A percentile compares a stretch with the other conserved stretches of the same genome.
These are phyloP conservation scores for Papilionanthe hybrid DNA, from an alignment of 116 monocot genomes.

Conservation along the genomic window DNA sequence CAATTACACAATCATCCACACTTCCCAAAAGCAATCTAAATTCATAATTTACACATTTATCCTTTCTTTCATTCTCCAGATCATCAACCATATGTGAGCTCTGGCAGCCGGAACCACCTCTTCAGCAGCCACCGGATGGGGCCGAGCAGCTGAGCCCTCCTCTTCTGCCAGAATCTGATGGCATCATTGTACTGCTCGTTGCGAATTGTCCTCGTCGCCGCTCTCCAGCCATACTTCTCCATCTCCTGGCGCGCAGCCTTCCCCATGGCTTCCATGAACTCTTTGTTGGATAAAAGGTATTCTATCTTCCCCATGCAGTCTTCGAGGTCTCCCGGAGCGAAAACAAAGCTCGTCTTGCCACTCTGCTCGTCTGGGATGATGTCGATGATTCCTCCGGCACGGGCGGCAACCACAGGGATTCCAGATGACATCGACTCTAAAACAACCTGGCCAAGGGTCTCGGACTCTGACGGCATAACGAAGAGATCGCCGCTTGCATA, in stretches of 20 bases:
- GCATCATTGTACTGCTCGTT: conserved; percentile 86
- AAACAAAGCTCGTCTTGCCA: conserved; percentile 79
- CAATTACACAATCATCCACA: neutral
- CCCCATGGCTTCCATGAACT: conserved; percentile 66
- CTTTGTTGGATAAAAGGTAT: conserved; percentile 28
- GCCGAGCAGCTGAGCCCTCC: conserved; percentile 51
- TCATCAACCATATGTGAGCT: conserved; percentile 27
- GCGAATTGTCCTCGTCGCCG: conserved; percentile 69
- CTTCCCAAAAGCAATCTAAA: neutral
- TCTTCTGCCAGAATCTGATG: conserved; percentile 82
- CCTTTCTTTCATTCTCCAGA: neutral
- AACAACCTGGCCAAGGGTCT: conserved; percentile 87
- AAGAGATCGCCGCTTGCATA: conserved; percentile 91
- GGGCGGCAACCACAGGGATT: conserved; percentile 76
- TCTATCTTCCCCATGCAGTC: conserved; percentile 75
- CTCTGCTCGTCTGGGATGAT: conserved; percentile 84
- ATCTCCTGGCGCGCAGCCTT: conserved; percentile 72
- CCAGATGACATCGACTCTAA: conserved; percentile 94
- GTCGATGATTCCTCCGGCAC: conserved; percentile 83
- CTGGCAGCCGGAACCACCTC: conserved; percentile 23
- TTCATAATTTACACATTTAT: neutral
- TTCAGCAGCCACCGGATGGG: conserved; percentile 53
- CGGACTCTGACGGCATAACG: conserved; percentile 90
- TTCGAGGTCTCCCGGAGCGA: conserved; percentile 62
- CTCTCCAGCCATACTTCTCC: conserved; percentile 89